phyloP scores from a whole-genome alignment of 768 basidiomycete genomes.

The Leccinum sublutescens region DNA sequence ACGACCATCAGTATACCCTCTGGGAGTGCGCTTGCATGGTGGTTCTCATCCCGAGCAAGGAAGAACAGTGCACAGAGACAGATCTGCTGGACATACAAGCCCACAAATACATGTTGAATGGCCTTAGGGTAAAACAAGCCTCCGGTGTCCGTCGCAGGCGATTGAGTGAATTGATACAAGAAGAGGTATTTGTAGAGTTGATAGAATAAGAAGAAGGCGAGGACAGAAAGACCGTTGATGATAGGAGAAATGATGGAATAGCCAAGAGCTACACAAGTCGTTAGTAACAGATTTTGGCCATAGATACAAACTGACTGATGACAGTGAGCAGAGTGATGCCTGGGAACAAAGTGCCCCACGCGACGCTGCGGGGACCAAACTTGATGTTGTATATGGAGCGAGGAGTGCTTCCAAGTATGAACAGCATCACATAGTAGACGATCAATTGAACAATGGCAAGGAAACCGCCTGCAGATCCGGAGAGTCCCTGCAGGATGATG shows the following conservation, averaged over 20 bases:
- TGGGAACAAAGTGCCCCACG: constrained; percentile 77
- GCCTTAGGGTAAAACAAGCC: constrained; percentile 96
- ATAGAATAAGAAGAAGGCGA: constrained; percentile 83
- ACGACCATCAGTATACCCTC: constrained; percentile 85
- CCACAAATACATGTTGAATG: constrained; percentile 89
- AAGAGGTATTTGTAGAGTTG: constrained; percentile 85
- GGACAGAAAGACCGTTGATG: constrained; percentile 85
- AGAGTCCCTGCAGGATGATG: constrained; percentile 75
- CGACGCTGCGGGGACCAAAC: constrained; percentile 62
- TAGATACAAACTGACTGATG: constrained; percentile 55
- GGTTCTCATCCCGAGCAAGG: constrained; percentile 60
- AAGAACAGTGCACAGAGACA: constrained; percentile 90
- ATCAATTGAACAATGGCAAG: constrained; percentile 71
- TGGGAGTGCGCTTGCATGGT: constrained; percentile 56
- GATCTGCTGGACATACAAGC: constrained; percentile 87
- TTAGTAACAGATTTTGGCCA: not conserved
- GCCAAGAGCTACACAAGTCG: constrained; percentile 49
- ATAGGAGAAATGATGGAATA: constrained; percentile 92
- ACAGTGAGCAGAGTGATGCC: constrained; percentile 74
- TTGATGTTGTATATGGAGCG: constrained; percentile 83
- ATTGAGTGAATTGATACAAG: constrained; percentile 75
- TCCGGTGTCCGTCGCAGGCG: constrained; percentile 72
- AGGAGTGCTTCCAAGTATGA: constrained; percentile 86
- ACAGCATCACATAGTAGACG: constrained; percentile 89
- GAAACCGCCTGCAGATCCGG: constrained; percentile 78